Evolutionary conservation across 345 rosid genomes (phyloP).

Genomic region (Odontarrhena argentea): DNA sequence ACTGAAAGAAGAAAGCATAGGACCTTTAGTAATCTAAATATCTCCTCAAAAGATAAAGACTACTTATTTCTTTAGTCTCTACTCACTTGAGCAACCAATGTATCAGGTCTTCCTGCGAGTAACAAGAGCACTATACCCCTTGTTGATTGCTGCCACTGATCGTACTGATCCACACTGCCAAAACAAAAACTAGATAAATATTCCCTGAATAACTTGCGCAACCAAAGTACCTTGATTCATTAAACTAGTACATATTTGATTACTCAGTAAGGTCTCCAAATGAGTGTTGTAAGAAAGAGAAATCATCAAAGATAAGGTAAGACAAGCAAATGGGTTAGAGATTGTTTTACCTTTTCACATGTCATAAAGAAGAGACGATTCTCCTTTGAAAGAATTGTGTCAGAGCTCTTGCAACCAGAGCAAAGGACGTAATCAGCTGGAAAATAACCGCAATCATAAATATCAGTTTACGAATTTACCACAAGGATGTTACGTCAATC

Average conservation of each 20-base stretch:
- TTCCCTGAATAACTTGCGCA: too few species aligned
- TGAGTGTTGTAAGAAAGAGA: neutral
- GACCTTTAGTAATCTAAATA: neutral
- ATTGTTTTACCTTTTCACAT: slow-evolving; percentile 60
- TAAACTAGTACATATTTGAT: too few species aligned
- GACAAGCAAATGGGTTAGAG: neutral
- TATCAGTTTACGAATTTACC: neutral
- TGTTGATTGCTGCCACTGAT: slow-evolving; percentile 75
- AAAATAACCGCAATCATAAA: slow-evolving; percentile 1
- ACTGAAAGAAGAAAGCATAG: too few species aligned
- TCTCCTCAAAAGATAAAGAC: neutral
- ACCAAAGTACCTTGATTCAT: too few species aligned
- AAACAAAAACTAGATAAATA: neutral
- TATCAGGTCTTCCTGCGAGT: slow-evolving; percentile 58
- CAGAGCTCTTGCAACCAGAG: slow-evolving; percentile 56
- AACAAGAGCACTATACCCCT: slow-evolving; percentile 77
- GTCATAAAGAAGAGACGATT: slow-evolving; percentile 62
- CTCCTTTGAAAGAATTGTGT: slow-evolving; percentile 61
- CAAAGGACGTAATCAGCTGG: slow-evolving; percentile 57
- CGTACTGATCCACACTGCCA: slow-evolving; percentile 85
- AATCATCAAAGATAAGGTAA: neutral
- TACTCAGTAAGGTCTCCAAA: too few species aligned
- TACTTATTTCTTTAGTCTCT: too few species aligned
- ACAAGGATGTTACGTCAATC: slow-evolving; percentile 3
- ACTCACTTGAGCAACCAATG: neutral